These are phyloP conservation scores for Collybiopsis confluens DNA, from an alignment of 768 basidiomycete species.

Conservation along the genomic window DNA sequence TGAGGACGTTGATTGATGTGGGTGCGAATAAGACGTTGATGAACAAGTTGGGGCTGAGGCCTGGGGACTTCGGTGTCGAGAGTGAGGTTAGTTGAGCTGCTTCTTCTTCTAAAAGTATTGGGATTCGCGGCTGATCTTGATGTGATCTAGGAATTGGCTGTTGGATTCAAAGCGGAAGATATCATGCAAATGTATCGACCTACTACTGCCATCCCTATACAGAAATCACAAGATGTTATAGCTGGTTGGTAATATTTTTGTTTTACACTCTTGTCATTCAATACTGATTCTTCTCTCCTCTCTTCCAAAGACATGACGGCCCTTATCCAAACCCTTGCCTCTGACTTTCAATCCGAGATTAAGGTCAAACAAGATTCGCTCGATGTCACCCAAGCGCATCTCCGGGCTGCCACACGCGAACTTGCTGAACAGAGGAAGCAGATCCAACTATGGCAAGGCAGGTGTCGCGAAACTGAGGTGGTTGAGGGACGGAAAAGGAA, in stretches of 20 bases:
- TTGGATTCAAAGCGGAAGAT: slow-evolving; percentile 73
- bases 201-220: slow-evolving; percentile 71
- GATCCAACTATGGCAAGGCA: slow-evolving; percentile 69
- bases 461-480: slow-evolving; percentile 77
- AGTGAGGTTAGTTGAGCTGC: slow-evolving; percentile 76
- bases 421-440: slow-evolving; percentile 88
- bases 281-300: slow-evolving; percentile 2
- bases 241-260: slow-evolving; percentile 41
- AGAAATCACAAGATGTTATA: slow-evolving; percentile 87
- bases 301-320: slow-evolving; percentile 64
- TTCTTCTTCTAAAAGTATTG: not conserved
- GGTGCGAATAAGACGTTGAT: slow-evolving; percentile 85
- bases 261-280: not conserved
- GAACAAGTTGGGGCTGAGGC: slow-evolving; percentile 90
- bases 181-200: slow-evolving; percentile 70
- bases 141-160: slow-evolving; percentile 55
- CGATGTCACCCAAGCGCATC: slow-evolving; percentile 82
- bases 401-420: slow-evolving; percentile 85
- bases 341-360: slow-evolving; percentile 81
- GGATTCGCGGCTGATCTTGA: not conserved
- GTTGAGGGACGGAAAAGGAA: slow-evolving; percentile 78
- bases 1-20: slow-evolving; percentile 83
- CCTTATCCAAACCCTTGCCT: slow-evolving; percentile 75
- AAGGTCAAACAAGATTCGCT: slow-evolving; percentile 82
- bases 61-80: slow-evolving; percentile 94